phyloP scores from a whole-genome alignment of 2,329 filamentous ascomycete species.

The Fusarium equiseti region DNA sequence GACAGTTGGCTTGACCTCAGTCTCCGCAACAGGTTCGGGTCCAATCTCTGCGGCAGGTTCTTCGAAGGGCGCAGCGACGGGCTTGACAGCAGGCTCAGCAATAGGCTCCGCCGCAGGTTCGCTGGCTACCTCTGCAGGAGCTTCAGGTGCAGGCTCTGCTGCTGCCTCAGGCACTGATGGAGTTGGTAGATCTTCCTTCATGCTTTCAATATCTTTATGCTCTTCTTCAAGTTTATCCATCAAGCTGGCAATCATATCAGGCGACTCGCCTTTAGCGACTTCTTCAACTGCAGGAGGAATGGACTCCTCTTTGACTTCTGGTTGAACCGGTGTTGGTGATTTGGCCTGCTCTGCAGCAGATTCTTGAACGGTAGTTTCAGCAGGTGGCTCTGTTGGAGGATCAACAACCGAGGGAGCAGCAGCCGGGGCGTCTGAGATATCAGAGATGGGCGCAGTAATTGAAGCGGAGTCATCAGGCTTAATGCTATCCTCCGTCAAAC shows the following conservation, averaged over 20 bases:
- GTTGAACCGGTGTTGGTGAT: slow-evolving; percentile 36
- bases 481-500: slow-evolving; percentile 55
- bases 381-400: slow-evolving; percentile 23
- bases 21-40: background rate
- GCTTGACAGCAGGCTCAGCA: background rate
- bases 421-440: slow-evolving; percentile 48
- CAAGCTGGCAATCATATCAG: slow-evolving; percentile 60
- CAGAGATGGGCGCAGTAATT: slow-evolving; percentile 46
- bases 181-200: slow-evolving; percentile 1
- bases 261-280: slow-evolving; percentile 18
- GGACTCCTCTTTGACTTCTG: slow-evolving; percentile 35
- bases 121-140: background rate
- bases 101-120: slow-evolving; percentile 1
- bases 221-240: slow-evolving; percentile 61
- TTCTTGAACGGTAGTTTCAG: slow-evolving; percentile 35
- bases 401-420: slow-evolving; percentile 39
- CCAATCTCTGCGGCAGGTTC: background rate
- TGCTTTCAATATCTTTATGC: slow-evolving; percentile 26
- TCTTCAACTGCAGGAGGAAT: slow-evolving; percentile 52
- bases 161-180: background rate
- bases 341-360: slow-evolving; percentile 33
- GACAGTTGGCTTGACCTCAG: background rate
- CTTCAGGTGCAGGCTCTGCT: slow-evolving; percentile 26
- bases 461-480: slow-evolving; percentile 57
- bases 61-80: background rate